These are phyloP conservation scores for Trichoderma sp. DNA, from an alignment of 2,329 filamentous ascomycete species.

Conservation along the genomic window DNA sequence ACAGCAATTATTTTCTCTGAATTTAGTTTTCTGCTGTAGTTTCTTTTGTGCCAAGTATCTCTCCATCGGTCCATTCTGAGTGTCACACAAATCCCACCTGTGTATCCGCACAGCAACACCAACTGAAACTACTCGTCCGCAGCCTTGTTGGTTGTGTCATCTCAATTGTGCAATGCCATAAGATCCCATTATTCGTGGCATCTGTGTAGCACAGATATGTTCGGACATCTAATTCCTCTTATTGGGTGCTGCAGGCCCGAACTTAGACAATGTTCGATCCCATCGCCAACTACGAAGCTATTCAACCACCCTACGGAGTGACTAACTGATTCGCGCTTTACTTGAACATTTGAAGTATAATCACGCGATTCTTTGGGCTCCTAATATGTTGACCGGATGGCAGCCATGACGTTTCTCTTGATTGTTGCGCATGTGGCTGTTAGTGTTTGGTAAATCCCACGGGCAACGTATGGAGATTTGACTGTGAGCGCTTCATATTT, in stretches of 20 bases:
- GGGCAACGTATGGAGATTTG: constrained; percentile 4
- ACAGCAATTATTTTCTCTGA: background rate
- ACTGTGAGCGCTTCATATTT: background rate
- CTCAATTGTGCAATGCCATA: background rate
- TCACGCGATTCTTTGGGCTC: background rate
- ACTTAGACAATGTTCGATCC: background rate
- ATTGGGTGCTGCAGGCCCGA: background rate
- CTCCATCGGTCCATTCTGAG: background rate
- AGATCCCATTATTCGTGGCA: background rate
- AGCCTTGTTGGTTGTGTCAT: background rate
- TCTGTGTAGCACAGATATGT: background rate
- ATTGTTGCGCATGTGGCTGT: background rate
- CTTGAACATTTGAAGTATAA: too few relatives aligned
- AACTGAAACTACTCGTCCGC: background rate
- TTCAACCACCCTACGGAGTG: background rate
- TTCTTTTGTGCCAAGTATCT: too few relatives aligned
- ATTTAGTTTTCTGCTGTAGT: background rate
- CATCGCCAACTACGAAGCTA: background rate
- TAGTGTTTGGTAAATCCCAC: background rate
- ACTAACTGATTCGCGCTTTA: background rate
- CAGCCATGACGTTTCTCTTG: background rate
- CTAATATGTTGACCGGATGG: background rate
- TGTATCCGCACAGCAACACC: background rate
- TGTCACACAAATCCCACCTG: background rate
- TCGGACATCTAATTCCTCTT: background rate